Evolutionary conservation across 139 green algal species (phyloP).

Genomic region (Chlorella sp.): DNA sequence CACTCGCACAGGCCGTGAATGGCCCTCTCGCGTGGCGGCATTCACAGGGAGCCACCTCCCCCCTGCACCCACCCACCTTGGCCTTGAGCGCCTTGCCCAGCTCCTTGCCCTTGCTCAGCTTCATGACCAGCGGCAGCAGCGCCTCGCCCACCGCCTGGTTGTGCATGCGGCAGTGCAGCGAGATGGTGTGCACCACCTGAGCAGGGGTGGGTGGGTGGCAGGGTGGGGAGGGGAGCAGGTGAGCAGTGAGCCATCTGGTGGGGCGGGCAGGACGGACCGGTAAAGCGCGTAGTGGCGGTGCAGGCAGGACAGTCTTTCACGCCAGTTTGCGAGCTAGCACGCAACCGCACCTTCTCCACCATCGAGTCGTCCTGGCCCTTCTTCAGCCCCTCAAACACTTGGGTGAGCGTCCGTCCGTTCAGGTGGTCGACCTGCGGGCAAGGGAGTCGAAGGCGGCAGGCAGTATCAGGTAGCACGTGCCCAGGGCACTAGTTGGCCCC

Average conservation of each 20-base stretch:
- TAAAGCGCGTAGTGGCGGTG: too few species aligned
- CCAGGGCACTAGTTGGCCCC: too few species aligned
- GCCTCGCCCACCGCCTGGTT: not conserved
- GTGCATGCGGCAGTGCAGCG: slow-evolving; percentile 23
- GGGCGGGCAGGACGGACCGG: too few species aligned
- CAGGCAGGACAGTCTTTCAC: too few species aligned
- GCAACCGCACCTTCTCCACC: slow-evolving; percentile 21
- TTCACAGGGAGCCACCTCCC: not conserved
- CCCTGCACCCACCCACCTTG: not conserved
- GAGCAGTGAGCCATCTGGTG: too few species aligned
- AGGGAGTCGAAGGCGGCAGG: too few species aligned
- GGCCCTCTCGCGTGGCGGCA: too few species aligned
- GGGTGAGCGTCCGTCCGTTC: not conserved
- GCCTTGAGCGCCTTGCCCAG: slow-evolving; percentile 53
- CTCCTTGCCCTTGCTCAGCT: slow-evolving; percentile 80
- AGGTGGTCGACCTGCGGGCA: slow-evolving; percentile 1
- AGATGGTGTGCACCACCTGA: slow-evolving; percentile 27
- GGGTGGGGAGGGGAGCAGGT: not conserved
- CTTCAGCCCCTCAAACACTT: not conserved
- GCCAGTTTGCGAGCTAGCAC: too few species aligned
- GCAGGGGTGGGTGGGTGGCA: not conserved
- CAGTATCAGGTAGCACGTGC: too few species aligned
- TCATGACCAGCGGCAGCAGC: slow-evolving; percentile 30
- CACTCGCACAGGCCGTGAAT: too few species aligned
- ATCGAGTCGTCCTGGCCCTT: not conserved